Percentiles rank a stretch among this genome's conserved stretches.
These are phyloP conservation scores for Pharus latifolius DNA, from an alignment of 176 grass and related monocot genomes.

Conservation along the genomic window DNA sequence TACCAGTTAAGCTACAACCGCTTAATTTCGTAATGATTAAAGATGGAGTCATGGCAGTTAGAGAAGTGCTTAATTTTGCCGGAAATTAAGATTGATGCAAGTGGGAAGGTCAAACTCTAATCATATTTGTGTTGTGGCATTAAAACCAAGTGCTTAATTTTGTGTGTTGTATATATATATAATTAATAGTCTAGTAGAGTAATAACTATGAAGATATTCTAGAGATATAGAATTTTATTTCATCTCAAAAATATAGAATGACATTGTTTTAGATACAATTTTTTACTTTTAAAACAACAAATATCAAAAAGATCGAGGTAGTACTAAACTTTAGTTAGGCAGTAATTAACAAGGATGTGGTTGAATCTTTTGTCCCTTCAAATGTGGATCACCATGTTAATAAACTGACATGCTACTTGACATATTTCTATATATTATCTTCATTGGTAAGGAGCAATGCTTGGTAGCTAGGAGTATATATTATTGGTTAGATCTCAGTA, in stretches of 20 bases:
- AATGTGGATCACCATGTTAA: conserved; percentile 17
- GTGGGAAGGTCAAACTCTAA: neutral
- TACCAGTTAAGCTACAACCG: neutral
- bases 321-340: no score
- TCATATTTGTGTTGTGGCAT: neutral
- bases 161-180: no score
- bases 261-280: no score
- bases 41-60: neutral
- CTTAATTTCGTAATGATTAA: neutral
- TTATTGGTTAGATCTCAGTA: neutral
- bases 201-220: no score
- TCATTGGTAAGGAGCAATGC: neutral
- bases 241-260: no score
- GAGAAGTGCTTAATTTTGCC: neutral
- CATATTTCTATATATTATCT: conserved; percentile 27
- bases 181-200: no score
- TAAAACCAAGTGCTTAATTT: neutral
- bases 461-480: conserved; percentile 2
- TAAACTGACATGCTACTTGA: conserved; percentile 16
- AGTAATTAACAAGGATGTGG: conserved; percentile 5
- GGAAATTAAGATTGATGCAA: neutral
- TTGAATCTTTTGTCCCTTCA: neutral
- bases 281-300: no score
- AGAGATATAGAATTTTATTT: no score
- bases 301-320: no score